Evolutionary conservation across 2,329 filamentous ascomycete species (phyloP).

Genomic region (Cytospora leucostoma): DNA sequence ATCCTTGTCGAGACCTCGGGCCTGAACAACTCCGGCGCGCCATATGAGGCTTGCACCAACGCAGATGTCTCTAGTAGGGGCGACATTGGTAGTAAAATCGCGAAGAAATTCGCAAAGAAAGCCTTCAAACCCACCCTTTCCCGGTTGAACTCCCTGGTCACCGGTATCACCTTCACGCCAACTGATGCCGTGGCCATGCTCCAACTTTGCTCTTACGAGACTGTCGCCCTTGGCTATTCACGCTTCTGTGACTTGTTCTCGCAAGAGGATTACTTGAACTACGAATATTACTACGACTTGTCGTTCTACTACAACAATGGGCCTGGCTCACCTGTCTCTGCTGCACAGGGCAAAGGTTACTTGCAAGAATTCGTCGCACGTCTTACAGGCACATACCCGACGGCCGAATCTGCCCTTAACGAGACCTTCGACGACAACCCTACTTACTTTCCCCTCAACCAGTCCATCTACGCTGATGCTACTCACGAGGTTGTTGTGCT

Average conservation of each 20-base stretch:
- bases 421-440: slow-evolving; percentile 41
- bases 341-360: slow-evolving; percentile 38
- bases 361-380: slow-evolving; percentile 39
- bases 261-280: slow-evolving; percentile 45
- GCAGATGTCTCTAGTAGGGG: slow-evolving; percentile 31
- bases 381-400: slow-evolving; percentile 36
- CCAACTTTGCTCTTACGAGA: slow-evolving; percentile 40
- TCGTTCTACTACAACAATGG: slow-evolving; percentile 39
- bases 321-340: slow-evolving; percentile 38
- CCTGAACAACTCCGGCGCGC: slow-evolving; percentile 37
- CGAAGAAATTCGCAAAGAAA: slow-evolving; percentile 31
- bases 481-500: slow-evolving; percentile 45
- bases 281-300: slow-evolving; percentile 47
- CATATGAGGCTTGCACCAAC: slow-evolving; percentile 36
- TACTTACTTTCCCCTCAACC: slow-evolving; percentile 46
- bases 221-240: slow-evolving; percentile 44
- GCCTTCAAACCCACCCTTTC: slow-evolving; percentile 36
- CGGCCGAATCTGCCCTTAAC: slow-evolving; percentile 36
- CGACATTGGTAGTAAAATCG: slow-evolving; percentile 32
- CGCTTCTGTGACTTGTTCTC: slow-evolving; percentile 45
- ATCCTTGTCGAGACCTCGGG: slow-evolving; percentile 37
- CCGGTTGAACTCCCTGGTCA: slow-evolving; percentile 35
- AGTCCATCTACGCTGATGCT: slow-evolving; percentile 45
- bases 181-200: slow-evolving; percentile 43
- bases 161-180: slow-evolving; percentile 36